Base-by-base conservation (phyloP, 345 rosid genomes). In the Lepidium aucheri region DNA sequence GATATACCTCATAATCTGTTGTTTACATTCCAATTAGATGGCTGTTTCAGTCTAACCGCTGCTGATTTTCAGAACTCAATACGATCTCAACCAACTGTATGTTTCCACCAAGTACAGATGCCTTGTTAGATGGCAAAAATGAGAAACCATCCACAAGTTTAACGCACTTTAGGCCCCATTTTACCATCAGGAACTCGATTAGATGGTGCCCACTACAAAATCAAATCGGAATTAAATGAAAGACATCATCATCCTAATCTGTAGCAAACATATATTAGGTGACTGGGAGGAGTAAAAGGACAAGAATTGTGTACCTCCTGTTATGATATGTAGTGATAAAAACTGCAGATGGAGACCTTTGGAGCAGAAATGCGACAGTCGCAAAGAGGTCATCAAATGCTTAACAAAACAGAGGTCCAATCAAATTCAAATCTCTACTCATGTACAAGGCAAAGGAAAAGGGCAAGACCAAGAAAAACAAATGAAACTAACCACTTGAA, bases 331-430 rank as follows among this genome's bases (percentile, higher is more conserved):
- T 83, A 43, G 98, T 89, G 59, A 86, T 82, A 72, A 92, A 89
- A 68, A 82, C 91, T 3, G 95, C 78, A 15, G 84, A 85, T 0
- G 90, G 91, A 75, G 83, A 84, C 47, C 73, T 89, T 59, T 81
- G 84, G 6, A 92, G 96, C 65, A 92, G 80, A 79, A 81, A 92
- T 6, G 87, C 72, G 58, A 89, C 86, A 0, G 90, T 86, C 5
- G 88, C 93, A 81, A 92, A 87, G 68, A 92, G 93, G 73, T 87
- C 86, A 67, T 89, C 93, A 28, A 89, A 92, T 60, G 95, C 96
- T 92, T 53, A 33, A 70, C 61, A 28, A 80, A 68, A 32, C 13
- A 39, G 12, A 40, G 46, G 38, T 9, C 35, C 38, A 16, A 26
- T 26, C 30, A 26, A 39, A 40, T 53, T 26, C 41, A 49, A 9